Base-by-base conservation (phyloP, 2,329 filamentous ascomycete genomes). In the Claviceps lovelessii region DNA sequence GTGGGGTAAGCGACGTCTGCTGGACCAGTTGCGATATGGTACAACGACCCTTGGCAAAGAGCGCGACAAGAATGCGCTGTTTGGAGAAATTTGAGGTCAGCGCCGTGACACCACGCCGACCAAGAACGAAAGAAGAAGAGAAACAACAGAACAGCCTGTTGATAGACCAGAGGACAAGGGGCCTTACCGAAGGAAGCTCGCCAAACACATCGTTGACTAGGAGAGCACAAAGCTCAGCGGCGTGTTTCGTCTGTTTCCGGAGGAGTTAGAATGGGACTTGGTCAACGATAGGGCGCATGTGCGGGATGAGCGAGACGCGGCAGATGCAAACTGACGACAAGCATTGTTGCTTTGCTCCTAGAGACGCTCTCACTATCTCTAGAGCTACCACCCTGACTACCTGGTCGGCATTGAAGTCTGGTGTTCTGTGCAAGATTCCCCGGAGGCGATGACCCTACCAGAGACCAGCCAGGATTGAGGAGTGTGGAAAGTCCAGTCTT, bases 131-230 rank as follows among this genome's bases (percentile, higher is more conserved):
- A 33, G 19, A 54, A 41, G 17, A 53, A n/a, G 17, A 8, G n/a
- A n/a, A 15, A n/a, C 6, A 11, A 51, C 28, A 51, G 33, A 17
- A 39, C 35, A 28, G 45, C 33, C 39, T 39, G 45, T 46, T 10
- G 35, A 48, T 7, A 35, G 33, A 31, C 54, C 49, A 49, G 42
- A 59, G 61, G 41, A 44, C 13, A 28, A 45, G 37, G 9, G n/a
- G 17, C 19, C 58, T 56, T 86, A 96, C 91, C 67, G 89, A 88
- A 58, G 90, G 89, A 56, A 97, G 82, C 73, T 95, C 88, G 66
- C 93, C 93, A 70, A 93, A 91, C 57, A 88, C 78, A 68, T 96
- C 90, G 67, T 90, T 84, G 59, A 97, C 85, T 59, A 96, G 79
- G 67, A 95, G 83, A 74, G 85, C 81, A 76, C 89, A 95, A 66